These are phyloP conservation scores for Oenanthe sinensis DNA, from an alignment of 129 eudicot species.

Conservation along the genomic window DNA sequence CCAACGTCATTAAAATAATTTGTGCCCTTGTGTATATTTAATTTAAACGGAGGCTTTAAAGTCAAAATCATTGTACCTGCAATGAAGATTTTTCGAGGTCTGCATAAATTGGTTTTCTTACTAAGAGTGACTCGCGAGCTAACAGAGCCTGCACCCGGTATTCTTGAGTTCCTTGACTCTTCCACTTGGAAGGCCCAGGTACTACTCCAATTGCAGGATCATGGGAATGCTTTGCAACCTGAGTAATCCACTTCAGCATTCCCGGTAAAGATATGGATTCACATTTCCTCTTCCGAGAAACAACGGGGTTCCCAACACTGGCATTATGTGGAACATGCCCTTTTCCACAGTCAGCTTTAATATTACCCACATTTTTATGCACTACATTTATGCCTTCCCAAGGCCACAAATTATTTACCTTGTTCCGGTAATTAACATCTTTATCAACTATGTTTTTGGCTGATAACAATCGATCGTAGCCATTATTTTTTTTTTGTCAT, in stretches of 20 bases:
- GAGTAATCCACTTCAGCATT: conserved; percentile 55
- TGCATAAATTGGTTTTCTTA: conserved; percentile 28
- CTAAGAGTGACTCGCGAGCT: conserved; percentile 48
- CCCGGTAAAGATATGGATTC: conserved; percentile 24
- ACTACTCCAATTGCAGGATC: conserved; percentile 42
- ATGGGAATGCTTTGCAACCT: conserved; percentile 49
- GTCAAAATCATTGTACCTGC: conserved; percentile 35
- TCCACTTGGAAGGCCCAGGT: conserved; percentile 61
- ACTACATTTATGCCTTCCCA: background rate
- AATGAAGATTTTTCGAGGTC: conserved; percentile 20
- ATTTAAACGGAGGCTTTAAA: background rate
- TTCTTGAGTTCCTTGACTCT: conserved; percentile 30
- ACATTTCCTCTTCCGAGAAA: conserved; percentile 46
- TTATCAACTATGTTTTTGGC: background rate
- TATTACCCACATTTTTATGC: background rate
- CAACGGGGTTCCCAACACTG: background rate
- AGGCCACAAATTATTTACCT: background rate
- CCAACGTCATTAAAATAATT: background rate
- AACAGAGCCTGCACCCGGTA: conserved; percentile 43
- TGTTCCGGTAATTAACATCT: background rate
- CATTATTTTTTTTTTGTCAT: background rate
- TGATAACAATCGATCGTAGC: background rate
- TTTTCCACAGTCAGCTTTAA: background rate
- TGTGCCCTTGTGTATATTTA: background rate
- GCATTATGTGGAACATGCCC: background rate